Evolutionary conservation across 805 yeast genomes (phyloP).

Genomic region (Starmerella geochares): DNA sequence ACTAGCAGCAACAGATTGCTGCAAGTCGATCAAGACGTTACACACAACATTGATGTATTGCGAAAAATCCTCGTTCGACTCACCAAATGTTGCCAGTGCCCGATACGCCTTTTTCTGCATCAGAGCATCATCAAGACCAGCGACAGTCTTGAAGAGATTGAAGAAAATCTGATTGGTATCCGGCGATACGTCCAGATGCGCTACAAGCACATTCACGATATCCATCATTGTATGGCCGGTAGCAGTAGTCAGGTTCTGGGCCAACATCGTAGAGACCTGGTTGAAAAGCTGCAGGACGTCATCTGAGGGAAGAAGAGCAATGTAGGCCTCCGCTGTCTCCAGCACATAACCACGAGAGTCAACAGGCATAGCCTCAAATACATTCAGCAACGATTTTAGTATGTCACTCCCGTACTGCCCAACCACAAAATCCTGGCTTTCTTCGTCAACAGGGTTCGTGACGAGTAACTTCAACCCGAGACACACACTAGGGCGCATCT

Average conservation of each 20-base stretch:
- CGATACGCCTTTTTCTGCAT: slow-evolving; percentile 86
- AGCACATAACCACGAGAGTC: slow-evolving; percentile 74
- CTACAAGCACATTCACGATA: slow-evolving; percentile 74
- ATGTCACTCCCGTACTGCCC: slow-evolving; percentile 51
- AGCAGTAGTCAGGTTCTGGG: slow-evolving; percentile 31
- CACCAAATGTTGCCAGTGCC: slow-evolving; percentile 51
- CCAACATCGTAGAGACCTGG: slow-evolving; percentile 72
- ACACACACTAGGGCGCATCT: slow-evolving; percentile 71
- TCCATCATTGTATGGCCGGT: slow-evolving; percentile 83
- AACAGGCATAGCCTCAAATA: slow-evolving; percentile 74
- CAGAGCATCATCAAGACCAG: slow-evolving; percentile 37
- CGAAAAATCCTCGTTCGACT: slow-evolving; percentile 40
- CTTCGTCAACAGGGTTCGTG: slow-evolving; percentile 54
- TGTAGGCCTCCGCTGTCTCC: slow-evolving; percentile 74
- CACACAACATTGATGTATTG: slow-evolving; percentile 29
- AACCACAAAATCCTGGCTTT: slow-evolving; percentile 54
- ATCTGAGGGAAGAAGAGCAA: slow-evolving; percentile 54
- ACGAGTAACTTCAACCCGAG: slow-evolving; percentile 68
- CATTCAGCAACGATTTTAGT: slow-evolving; percentile 80
- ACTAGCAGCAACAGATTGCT: slow-evolving; percentile 46
- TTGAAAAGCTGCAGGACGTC: slow-evolving; percentile 71
- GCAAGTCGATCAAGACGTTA: slow-evolving; percentile 41
- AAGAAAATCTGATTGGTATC: slow-evolving; percentile 16
- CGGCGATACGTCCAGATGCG: slow-evolving; percentile 52
- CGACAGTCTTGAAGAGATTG: slow-evolving; percentile 22